phyloP scores from a whole-genome alignment of 257 asterid genomes.

The Sherardia arvensis region DNA sequence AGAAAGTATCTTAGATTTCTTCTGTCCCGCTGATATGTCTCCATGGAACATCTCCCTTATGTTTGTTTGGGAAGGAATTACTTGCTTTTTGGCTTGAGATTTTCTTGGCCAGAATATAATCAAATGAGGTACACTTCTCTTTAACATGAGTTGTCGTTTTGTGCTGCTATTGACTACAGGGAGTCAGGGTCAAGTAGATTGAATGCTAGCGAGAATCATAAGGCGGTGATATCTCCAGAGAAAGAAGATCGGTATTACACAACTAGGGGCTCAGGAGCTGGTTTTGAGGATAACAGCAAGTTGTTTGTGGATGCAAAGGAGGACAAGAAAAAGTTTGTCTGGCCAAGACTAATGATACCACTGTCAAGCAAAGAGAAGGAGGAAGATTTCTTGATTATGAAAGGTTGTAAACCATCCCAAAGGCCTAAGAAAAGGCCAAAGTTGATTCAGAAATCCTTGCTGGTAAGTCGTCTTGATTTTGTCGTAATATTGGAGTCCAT shows the following conservation, averaged over 20 bases:
- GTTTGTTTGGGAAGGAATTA: background rate
- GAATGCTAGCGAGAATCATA: slow-evolving; percentile 35
- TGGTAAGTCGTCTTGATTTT: slow-evolving; percentile 17
- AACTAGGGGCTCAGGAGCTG: slow-evolving; percentile 70
- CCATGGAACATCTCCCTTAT: slow-evolving; percentile 3
- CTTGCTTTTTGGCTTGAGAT: background rate
- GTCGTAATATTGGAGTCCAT: no score
- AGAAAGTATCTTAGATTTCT: background rate
- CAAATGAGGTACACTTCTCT: background rate
- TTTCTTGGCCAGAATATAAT: background rate
- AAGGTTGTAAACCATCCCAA: slow-evolving; percentile 40
- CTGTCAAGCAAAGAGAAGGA: slow-evolving; percentile 37
- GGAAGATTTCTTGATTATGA: slow-evolving; percentile 44
- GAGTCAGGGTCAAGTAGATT: slow-evolving; percentile 57
- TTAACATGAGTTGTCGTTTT: background rate
- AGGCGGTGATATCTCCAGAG: slow-evolving; percentile 63
- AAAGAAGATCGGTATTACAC: slow-evolving; percentile 82
- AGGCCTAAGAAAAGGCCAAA: slow-evolving; percentile 45
- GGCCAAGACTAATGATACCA: slow-evolving; percentile 31
- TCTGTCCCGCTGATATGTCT: background rate
- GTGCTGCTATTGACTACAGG: slow-evolving; percentile 27
- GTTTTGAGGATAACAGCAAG: slow-evolving; percentile 52
- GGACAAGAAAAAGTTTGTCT: slow-evolving; percentile 25
- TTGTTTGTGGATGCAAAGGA: slow-evolving; percentile 32
- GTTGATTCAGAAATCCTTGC: slow-evolving; percentile 27